A percentile compares a stretch with the other conserved stretches of the same genome.
phyloP scores from a whole-genome alignment of 2,329 filamentous ascomycete species.

The Bipolaris victoriae region DNA sequence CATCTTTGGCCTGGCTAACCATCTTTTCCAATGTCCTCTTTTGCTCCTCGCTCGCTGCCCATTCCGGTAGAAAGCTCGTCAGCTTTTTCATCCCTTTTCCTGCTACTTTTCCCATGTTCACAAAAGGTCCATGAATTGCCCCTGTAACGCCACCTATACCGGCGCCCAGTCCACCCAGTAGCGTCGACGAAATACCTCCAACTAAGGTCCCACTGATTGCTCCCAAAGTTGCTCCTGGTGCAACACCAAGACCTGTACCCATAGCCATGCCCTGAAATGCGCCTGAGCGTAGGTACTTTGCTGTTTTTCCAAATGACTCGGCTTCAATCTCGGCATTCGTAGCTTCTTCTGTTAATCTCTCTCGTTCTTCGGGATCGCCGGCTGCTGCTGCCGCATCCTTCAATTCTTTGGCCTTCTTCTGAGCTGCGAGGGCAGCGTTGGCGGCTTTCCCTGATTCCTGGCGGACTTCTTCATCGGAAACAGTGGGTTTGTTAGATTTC shows the following conservation, averaged over 20 bases:
- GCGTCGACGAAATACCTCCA: constrained; percentile 27
- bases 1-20: constrained; percentile 24
- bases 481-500: constrained; percentile 13
- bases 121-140: constrained; percentile 23
- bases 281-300: constrained; percentile 32
- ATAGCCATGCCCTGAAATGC: constrained; percentile 33
- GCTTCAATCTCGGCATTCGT: constrained; percentile 30
- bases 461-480: constrained; percentile 26
- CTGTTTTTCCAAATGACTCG: constrained; percentile 34
- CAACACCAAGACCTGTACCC: constrained; percentile 30
- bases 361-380: constrained; percentile 24
- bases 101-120: constrained; percentile 20
- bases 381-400: constrained; percentile 27
- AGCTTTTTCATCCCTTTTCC: constrained; percentile 27
- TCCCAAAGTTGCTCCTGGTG: constrained; percentile 27
- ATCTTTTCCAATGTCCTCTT: constrained; percentile 30
- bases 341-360: constrained; percentile 32
- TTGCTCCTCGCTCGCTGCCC: constrained; percentile 27
- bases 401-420: constrained; percentile 27
- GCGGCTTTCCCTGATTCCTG: constrained; percentile 30
- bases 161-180: constrained; percentile 29
- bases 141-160: constrained; percentile 27
- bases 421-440: constrained; percentile 24
- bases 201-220: constrained; percentile 30
- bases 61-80: constrained; percentile 21